phyloP scores from a whole-genome alignment of 2,329 filamentous ascomycete species.

The Conoideocrella luteorostrata region DNA sequence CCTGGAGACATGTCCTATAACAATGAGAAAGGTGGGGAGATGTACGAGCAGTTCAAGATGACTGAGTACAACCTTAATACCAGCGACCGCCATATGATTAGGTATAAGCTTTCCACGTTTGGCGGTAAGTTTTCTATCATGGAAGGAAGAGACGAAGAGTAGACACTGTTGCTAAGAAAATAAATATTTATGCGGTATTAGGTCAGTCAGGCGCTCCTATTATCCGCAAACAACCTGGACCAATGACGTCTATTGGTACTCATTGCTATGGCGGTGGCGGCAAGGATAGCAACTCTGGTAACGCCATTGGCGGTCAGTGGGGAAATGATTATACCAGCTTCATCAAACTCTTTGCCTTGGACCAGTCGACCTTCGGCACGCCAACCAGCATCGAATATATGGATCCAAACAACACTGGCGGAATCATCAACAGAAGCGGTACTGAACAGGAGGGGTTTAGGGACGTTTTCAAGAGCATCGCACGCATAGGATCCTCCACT shows the following conservation, averaged over 20 bases:
- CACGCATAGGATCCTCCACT: slow-evolving; percentile 4
- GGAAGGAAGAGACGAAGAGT: no score
- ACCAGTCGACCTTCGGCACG: slow-evolving; percentile 4
- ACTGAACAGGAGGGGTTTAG: slow-evolving; percentile 17
- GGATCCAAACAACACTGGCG: no score
- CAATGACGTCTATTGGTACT: slow-evolving; percentile 19
- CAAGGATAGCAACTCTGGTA: slow-evolving; percentile 19
- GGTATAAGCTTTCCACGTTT: slow-evolving; percentile 23
- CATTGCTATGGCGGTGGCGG: slow-evolving; percentile 20
- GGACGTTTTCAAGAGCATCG: slow-evolving; percentile 15
- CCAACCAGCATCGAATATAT: slow-evolving; percentile 1
- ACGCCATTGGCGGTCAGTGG: slow-evolving; percentile 14
- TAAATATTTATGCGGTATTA: no score
- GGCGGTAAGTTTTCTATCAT: slow-evolving; percentile 22
- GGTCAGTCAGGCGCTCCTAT: slow-evolving; percentile 2
- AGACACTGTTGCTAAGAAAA: no score
- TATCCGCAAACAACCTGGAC: no score
- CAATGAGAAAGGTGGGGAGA: slow-evolving; percentile 22
- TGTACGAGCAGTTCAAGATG: slow-evolving; percentile 24
- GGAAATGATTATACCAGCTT: slow-evolving; percentile 18
- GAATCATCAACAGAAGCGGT: no score
- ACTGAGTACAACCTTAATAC: slow-evolving; percentile 17
- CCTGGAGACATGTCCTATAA: slow-evolving; percentile 20
- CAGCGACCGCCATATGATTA: slow-evolving; percentile 20
- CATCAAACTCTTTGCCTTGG: slow-evolving; percentile 9